These are phyloP conservation scores for Ogataea hybrid DNA, from an alignment of 1,139 yeast species.

Conservation along the genomic window DNA sequence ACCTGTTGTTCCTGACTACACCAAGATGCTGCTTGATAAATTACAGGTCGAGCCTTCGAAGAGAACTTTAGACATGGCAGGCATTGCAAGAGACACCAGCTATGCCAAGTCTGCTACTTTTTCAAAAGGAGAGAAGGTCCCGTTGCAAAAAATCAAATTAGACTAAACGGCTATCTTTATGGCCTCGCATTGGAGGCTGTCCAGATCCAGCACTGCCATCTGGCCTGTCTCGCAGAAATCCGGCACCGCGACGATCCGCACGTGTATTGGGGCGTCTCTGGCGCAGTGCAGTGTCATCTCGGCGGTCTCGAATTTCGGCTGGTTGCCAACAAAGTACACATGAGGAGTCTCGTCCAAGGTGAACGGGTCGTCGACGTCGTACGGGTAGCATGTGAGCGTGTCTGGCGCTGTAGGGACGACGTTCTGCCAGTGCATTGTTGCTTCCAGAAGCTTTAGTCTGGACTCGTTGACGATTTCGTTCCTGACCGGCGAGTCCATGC, in stretches of 20 bases:
- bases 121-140: constrained; percentile 35
- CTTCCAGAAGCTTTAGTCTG: constrained; percentile 58
- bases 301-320: constrained; percentile 51
- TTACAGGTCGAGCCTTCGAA: constrained; percentile 47
- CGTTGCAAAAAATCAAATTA: constrained; percentile 34
- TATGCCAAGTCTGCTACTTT: constrained; percentile 44
- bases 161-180: constrained; percentile 4
- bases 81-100: constrained; percentile 44
- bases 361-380: constrained; percentile 77
- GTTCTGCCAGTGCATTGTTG: constrained; percentile 79
- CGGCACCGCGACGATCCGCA: constrained; percentile 69
- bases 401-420: constrained; percentile 96
- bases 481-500: constrained; percentile 26
- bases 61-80: constrained; percentile 40
- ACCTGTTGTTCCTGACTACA: constrained; percentile 70
- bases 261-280: constrained; percentile 32
- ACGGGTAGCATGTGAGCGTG: constrained; percentile 89
- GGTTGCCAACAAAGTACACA: constrained; percentile 85
- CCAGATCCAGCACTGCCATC: constrained; percentile 65
- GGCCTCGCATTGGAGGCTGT: constrained; percentile 49
- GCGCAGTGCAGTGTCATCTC: constrained; percentile 33
- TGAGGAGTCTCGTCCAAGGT: constrained; percentile 76
- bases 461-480: constrained; percentile 28
- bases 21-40: constrained; percentile 59
- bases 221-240: constrained; percentile 64